Conservation (phyloP, 495 filamentous ascomycete genomes). For the Penicillium longicatenatum region DNA sequence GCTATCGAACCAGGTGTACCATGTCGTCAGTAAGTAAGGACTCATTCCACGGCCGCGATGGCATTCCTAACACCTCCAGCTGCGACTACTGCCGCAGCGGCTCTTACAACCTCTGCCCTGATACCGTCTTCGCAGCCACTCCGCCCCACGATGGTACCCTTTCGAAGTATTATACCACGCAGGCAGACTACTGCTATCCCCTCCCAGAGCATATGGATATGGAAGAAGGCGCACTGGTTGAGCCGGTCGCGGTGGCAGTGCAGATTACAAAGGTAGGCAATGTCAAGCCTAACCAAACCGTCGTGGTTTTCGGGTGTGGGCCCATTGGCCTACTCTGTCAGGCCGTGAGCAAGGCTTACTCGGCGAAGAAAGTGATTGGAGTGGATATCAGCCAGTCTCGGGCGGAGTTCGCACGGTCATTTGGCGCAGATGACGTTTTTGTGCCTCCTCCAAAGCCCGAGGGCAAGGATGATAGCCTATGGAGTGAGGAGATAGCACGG, state of each 20-base stretch:
- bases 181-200: slow-evolving; percentile 80
- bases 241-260: slow-evolving; percentile 81
- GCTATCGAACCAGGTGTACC: slow-evolving; percentile 83
- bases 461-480: slow-evolving; percentile 41
- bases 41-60: neutral
- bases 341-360: slow-evolving; percentile 72
- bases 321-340: slow-evolving; percentile 83
- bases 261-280: slow-evolving; percentile 71
- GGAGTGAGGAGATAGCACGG: slow-evolving; percentile 60
- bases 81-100: slow-evolving; percentile 46
- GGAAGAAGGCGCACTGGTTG: slow-evolving; percentile 82
- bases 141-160: slow-evolving; percentile 81
- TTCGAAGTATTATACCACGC: slow-evolving; percentile 72
- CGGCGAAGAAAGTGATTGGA: slow-evolving; percentile 70
- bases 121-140: slow-evolving; percentile 83
- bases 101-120: slow-evolving; percentile 48
- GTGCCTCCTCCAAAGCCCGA: slow-evolving; percentile 42
- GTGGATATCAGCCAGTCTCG: slow-evolving; percentile 76
- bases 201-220: slow-evolving; percentile 69
- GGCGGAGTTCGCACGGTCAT: slow-evolving; percentile 67
- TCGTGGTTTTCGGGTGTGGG: slow-evolving; percentile 85
- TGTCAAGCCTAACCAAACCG: slow-evolving; percentile 68
- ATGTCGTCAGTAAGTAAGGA: slow-evolving; percentile 51
- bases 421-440: slow-evolving; percentile 68
- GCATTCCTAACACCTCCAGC: slow-evolving; percentile 8